Evolutionary conservation across 495 filamentous ascomycete genomes (phyloP), one percentile per base, ranked within the genome.

Genomic region (Talaromyces adpressus): DNA sequence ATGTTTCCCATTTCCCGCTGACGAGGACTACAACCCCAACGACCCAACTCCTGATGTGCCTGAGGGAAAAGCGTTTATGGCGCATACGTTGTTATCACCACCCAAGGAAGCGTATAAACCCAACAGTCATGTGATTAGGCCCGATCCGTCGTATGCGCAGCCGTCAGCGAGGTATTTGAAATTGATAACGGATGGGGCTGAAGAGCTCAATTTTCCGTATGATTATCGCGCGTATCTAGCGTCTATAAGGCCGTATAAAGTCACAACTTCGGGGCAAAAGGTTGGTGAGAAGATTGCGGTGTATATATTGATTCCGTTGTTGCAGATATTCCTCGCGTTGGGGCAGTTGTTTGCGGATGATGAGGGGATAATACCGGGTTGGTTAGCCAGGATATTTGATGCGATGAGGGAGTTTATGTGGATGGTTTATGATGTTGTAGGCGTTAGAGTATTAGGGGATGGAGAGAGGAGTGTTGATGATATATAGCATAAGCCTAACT

Each of bases 111-210:
- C 34, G 18, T 23, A 47, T 63, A 49, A 56, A 63, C 61, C 56
- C 12, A 25, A 53, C 7, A 49, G 45, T 23, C 60, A 47, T 34
- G 45, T 49, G 53, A 64, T 77, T 47, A 86, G 90, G 11, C 86
- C 87, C 3, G 80, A 89, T 62, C 81, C 84, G 2, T 73, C 75
- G 58, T 89, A 91, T 67, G 89, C 91, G 2, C 92, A 98, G 71
- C 85, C 94, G 0, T 96, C 91, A 3, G 79, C 83, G 18, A 85
- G 93, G 0, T 98, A 98, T 69, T 79, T 98, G 6, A 81, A 84
- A 25, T 77, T 98, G 23, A 83, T 98, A 66, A 82, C 77, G 20
- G 82, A 84, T 62, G 94, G 94, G 8, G 92, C 91, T 5, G 73
- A 72, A 8, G 91, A 98, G 72, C 87, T 92, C 71, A 77, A 81